Evolutionary conservation across 352 stramenopile genomes (phyloP).

Genomic region (Globisporangium spinosum): DNA sequence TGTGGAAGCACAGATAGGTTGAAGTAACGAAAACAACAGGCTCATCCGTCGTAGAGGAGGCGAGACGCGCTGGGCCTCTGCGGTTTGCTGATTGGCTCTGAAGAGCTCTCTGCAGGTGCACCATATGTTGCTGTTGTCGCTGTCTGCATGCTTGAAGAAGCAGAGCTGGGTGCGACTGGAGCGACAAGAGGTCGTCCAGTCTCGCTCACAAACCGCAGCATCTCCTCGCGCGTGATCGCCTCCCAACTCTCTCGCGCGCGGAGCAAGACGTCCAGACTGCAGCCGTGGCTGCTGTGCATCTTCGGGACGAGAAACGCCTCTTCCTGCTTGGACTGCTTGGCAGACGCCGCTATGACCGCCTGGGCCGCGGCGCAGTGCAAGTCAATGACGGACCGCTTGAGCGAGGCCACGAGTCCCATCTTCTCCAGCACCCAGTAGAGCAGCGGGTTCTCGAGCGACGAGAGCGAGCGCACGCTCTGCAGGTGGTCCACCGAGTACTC

Average conservation of each 20-base stretch:
- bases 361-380: constrained; percentile 47
- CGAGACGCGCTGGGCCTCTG: constrained; percentile 19
- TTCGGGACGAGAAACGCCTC: constrained; percentile 29
- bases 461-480: constrained; percentile 19
- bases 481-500: constrained; percentile 46
- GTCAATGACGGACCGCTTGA: constrained; percentile 62
- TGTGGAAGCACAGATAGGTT: too few relatives aligned
- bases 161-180: background rate
- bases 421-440: constrained; percentile 53
- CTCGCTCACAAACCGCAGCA: constrained; percentile 55
- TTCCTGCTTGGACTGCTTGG: constrained; percentile 22
- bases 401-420: constrained; percentile 38
- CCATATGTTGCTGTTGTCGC: background rate
- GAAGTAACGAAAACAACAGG: background rate
- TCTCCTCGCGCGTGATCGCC: constrained; percentile 61
- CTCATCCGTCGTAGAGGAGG: constrained; percentile 71
- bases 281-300: constrained; percentile 19
- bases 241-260: constrained; percentile 50
- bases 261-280: constrained; percentile 43
- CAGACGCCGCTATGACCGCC: constrained; percentile 14
- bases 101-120: background rate
- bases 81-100: background rate
- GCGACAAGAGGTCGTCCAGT: constrained; percentile 33
- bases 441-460: constrained; percentile 26
- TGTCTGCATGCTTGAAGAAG: background rate